Conservation (phyloP, 805 yeast genomes). For the Priceomyces carsonii region DNA sequence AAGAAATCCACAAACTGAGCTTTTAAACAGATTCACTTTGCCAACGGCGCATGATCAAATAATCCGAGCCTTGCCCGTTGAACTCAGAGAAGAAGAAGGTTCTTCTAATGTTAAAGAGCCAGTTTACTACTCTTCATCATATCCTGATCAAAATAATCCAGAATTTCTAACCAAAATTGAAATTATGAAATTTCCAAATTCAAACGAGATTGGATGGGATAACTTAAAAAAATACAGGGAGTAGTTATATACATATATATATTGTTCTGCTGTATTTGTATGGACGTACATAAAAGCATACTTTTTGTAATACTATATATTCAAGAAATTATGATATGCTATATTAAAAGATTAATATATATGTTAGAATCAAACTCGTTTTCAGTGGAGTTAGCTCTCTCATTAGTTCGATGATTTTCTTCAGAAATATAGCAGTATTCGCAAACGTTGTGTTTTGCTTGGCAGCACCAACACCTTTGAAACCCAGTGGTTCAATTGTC, state of each 20-base stretch:
- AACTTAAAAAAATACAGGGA: constrained; percentile 35
- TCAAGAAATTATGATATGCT: too few species aligned
- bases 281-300: too few species aligned
- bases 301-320: too few species aligned
- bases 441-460: neutral
- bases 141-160: constrained; percentile 31
- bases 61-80: constrained; percentile 31
- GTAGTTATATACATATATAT: neutral
- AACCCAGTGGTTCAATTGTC: neutral
- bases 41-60: constrained; percentile 38
- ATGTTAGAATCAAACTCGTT: too few species aligned
- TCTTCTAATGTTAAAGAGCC: constrained; percentile 31
- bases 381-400: too few species aligned
- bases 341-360: too few species aligned
- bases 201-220: constrained; percentile 46
- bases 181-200: constrained; percentile 42
- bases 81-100: constrained; percentile 20
- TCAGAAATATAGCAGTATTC: too few species aligned
- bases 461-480: neutral
- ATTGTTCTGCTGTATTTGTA: too few species aligned
- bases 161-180: constrained; percentile 38
- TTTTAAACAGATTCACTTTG: constrained; percentile 27
- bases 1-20: constrained; percentile 17
- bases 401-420: too few species aligned
- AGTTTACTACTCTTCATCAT: constrained; percentile 30